Evolutionary conservation across 805 yeast species (phyloP).

Genomic region (Myxozyma vanderwaltii): DNA sequence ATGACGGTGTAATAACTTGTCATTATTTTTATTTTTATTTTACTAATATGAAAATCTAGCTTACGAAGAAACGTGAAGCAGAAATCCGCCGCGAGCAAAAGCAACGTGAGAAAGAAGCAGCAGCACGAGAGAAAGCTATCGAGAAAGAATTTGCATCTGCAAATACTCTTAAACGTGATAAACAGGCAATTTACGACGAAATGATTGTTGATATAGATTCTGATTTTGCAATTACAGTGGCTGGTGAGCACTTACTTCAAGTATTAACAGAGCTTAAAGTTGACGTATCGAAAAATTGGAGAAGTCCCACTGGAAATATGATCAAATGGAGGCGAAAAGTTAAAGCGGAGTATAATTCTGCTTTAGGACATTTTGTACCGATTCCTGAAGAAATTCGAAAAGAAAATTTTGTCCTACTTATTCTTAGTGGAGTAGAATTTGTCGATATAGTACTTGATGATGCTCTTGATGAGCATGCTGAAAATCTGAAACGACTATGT

Average conservation of each 20-base stretch:
- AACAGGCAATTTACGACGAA: conserved; percentile 22
- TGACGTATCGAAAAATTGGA: conserved; percentile 14
- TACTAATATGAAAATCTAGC: background rate
- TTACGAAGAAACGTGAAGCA: conserved; percentile 3
- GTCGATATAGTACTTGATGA: conserved; percentile 20
- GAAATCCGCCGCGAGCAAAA: conserved; percentile 10
- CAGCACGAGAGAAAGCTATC: conserved; percentile 14
- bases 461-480: conserved; percentile 2
- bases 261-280: conserved; percentile 8
- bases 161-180: conserved; percentile 21
- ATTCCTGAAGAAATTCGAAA: conserved; percentile 27
- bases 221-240: conserved; percentile 7
- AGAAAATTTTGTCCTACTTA: conserved; percentile 18
- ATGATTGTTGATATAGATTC: conserved; percentile 33
- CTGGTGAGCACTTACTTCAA: conserved; percentile 17
- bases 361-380: conserved; percentile 29
- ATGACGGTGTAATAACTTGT: too few species aligned
- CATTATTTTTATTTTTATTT: too few species aligned
- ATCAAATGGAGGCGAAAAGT: conserved; percentile 32
- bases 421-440: conserved; percentile 22
- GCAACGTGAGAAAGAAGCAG: conserved; percentile 17
- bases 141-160: conserved; percentile 25
- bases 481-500: conserved; percentile 3
- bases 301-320: conserved; percentile 22
- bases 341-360: conserved; percentile 16